Evolutionary conservation across 2,329 filamentous ascomycete genomes (phyloP), one percentile per base, ranked within the genome.

Genomic region (Fusarium bactridioides): DNA sequence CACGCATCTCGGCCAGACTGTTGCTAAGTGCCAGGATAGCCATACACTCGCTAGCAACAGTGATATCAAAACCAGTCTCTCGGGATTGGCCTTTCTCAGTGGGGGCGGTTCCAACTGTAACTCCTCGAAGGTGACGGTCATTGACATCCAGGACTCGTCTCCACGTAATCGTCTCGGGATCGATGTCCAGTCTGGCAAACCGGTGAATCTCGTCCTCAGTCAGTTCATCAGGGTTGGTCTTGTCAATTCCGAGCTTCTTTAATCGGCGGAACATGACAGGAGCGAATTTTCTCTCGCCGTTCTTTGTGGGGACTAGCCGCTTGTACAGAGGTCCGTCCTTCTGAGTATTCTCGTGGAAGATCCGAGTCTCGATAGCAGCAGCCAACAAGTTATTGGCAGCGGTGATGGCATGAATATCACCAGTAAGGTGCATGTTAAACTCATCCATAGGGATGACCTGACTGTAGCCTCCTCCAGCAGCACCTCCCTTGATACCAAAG

Each of bases 391-490:
- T 99, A 88, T 98, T 99, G 41, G 96, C 96, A 33, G 95, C 95
- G 59, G 94, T 94, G 79, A 99, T 96, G 74, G 96, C 96, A 82
- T 99, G 96, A 64, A 99, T 98, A 81, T 99, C 96, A 78, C 96
- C 96, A 61, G 96, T 99, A 78, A 99, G 85, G 82, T 99, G 96
- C 79, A 99, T 86, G 84, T 99, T 99, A 87, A 99, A 99, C 83
- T 99, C 96, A 78, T 99, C 96, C 96, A 99, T 99, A 66, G 96
- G 96, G 78, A 99, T 98, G 79, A 99, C 96, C 82, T 99, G 96
- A 82, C 94, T 97, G 89, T 98, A 99, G 43, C 96, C 96, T 82
- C 96, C 96, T 78, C 96, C 96, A 63, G 96, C 96, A 67, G 96
- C 96, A 78, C 96, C 96, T 71, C 96, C 96, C 87, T 99, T 99